Conservation (phyloP, 345 rosid species). For the Camelina laxa region DNA sequence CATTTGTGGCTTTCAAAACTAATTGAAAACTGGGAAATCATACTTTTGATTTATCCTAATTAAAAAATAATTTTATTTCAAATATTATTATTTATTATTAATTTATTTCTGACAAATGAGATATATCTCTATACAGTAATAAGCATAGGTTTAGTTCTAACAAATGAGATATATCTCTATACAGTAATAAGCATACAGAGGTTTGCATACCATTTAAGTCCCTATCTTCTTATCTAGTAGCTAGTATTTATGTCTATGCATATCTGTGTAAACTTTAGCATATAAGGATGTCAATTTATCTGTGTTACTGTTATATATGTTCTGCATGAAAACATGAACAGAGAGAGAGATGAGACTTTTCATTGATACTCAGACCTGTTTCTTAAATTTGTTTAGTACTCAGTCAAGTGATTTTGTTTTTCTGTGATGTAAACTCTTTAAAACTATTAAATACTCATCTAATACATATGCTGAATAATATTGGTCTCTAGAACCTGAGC, state of each 20-base stretch:
- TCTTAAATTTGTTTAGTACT: no score
- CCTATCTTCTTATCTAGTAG: no score
- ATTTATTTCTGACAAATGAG: conserved; percentile 24
- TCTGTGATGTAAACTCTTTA: background rate
- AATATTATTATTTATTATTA: background rate
- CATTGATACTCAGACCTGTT: background rate
- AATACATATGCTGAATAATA: background rate
- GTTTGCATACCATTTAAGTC: conserved; percentile 39
- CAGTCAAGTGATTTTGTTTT: no score
- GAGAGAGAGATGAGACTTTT: conserved; percentile 14
- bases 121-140: conserved; percentile 27
- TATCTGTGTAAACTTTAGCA: background rate
- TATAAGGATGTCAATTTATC: background rate
- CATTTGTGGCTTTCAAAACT: conserved; percentile 17
- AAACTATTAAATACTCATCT: background rate
- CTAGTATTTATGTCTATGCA: background rate
- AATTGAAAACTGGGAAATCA: conserved; percentile 8
- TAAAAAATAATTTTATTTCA: background rate
- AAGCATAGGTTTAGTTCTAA: conserved; percentile 31
- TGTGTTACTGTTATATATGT: conserved; percentile 5
- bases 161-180: conserved; percentile 24
- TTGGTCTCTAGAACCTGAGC: conserved; percentile 60
- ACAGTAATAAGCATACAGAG: conserved; percentile 30
- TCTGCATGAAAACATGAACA: conserved; percentile 22
- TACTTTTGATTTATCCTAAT: background rate